phyloP scores from a whole-genome alignment of 768 basidiomycete genomes.

The Termitomyces bulborhizus region DNA sequence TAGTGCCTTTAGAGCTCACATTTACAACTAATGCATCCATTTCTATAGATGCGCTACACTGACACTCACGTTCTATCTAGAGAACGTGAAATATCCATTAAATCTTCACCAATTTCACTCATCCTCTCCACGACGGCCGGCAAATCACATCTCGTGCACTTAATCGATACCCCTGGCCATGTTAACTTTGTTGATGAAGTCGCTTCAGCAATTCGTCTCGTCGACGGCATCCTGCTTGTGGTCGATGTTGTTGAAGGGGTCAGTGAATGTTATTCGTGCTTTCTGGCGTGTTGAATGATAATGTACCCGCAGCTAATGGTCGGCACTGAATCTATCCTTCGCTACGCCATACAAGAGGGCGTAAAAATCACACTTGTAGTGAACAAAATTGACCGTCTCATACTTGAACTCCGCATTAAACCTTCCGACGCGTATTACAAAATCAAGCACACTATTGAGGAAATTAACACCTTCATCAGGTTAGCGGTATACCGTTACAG shows the following conservation, averaged over 20 bases:
- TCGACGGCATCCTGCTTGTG: constrained; percentile 88
- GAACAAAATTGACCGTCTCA: constrained; percentile 97
- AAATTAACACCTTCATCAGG: constrained; percentile 96
- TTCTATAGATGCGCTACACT: constrained; percentile 79
- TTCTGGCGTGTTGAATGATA: not conserved
- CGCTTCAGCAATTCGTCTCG: constrained; percentile 77
- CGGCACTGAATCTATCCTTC: constrained; percentile 81
- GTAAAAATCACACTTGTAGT: constrained; percentile 88
- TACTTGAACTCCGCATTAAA: constrained; percentile 92
- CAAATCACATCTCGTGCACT: constrained; percentile 89
- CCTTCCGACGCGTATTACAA: constrained; percentile 98
- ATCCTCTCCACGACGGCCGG: constrained; percentile 78
- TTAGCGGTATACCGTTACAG: constrained; percentile 23
- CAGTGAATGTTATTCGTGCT: constrained; percentile 21
- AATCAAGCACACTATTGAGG: constrained; percentile 98
- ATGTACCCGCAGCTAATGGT: constrained; percentile 68
- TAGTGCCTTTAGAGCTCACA: constrained; percentile 11
- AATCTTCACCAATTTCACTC: constrained; percentile 95
- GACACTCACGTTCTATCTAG: constrained; percentile 91
- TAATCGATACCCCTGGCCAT: constrained; percentile 97
- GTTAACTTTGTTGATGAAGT: constrained; percentile 99
- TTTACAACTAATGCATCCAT: constrained; percentile 7
- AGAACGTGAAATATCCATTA: constrained; percentile 88
- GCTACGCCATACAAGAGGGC: constrained; percentile 85
- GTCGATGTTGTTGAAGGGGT: constrained; percentile 99